Base-by-base conservation (phyloP, 2,329 filamentous ascomycete genomes). In the Leptosphaerulina australis region DNA sequence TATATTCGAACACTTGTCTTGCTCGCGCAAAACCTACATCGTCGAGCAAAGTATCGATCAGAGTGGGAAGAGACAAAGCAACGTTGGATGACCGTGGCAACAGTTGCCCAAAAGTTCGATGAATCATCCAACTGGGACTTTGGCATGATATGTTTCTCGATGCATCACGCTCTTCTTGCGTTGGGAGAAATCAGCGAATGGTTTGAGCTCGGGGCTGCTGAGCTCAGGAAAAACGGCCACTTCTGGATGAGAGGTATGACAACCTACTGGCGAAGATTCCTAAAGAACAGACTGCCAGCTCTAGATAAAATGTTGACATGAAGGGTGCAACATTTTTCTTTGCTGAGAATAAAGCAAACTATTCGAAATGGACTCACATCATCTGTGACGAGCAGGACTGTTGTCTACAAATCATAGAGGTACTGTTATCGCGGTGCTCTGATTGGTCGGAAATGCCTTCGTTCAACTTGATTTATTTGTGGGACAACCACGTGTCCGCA, bases 291-390 rank as follows among this genome's bases (percentile, higher is more conserved):
- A 21, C 31, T 34, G 31, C 31, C 31, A 6, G 18, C 15, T 18
- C 9, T 34, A 18, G 9, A 11, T 7, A 15, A 78, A 10, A 12
- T 12, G 26, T 29, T 29, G 26, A 12, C 26, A 29, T 5, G 11
- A 6, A 25, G n/a, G n/a, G n/a, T n/a, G n/a, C n/a, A 25, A 25
- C 10, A 25, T 10, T 25, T 25, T 6, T 10, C 6, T 25, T 25
- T 6, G 6, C 10, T 25, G 24, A 25, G 24, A 10, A 6, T 10
- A 10, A 10, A 25, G 24, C 24, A 10, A 10, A 5, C 10, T 5
- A 5, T 25, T 25, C 24, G 24, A 25, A 25, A 25, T 10, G 24
- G 24, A 25, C 5, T 25, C 24, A 6, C 24, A 5, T 6, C 24
- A 25, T 6, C 10, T 6, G 24, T 25, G 24, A n/a, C n/a, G n/a